Evolutionary conservation across 2,329 filamentous ascomycete species (phyloP), one percentile per base, ranked within the genome.

Genomic region (Didymella lethalis): DNA sequence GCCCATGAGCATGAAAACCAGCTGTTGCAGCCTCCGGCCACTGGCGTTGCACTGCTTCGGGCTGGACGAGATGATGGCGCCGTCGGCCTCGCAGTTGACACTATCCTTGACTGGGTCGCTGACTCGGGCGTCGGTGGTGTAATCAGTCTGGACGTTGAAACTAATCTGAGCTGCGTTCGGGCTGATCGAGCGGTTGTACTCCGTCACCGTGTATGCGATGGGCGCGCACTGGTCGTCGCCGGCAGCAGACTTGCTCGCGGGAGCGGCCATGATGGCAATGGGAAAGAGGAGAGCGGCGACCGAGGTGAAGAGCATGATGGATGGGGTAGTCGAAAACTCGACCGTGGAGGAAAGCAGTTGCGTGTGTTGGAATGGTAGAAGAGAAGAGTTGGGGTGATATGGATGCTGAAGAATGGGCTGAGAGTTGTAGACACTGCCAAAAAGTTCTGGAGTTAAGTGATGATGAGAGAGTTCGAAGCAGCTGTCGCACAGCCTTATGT

Each of bases 71-170:
- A 75, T 53, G 2, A 54, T 53, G 4, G 46, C 3, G 10, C 65
- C 59, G 2, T 55, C 56, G 11, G 61, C 67, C 14, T 65, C 55
- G 54, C 73, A 75, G 16, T 48, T 59, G 3, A 64, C 57, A 44
- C 66, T 63, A 6, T 18, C 20, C 16, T 47, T 50, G n/a, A 71
- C 61, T 23, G 59, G 14, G 44, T 75, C 73, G 14, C 53, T 14
- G 57, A 65, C 59, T 48, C 41, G 52, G n/a, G 61, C 57, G 43
- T 55, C 45, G 38, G 51, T 32, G 8, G 59, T 32, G 55, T 70
- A 75, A 16, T 14, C 34, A 23, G 70, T 68, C 44, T 63, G 43
- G 62, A 75, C 66, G 40, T 49, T 63, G 64, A 74, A 74, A 56
- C 59, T 51, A 47, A 75, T 58, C n/a, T 49, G 54, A 38, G 61